Evolutionary conservation across 2,329 filamentous ascomycete species (phyloP), one percentile per base, ranked within the genome.

Genomic region (Exophiala xenobiotica): DNA sequence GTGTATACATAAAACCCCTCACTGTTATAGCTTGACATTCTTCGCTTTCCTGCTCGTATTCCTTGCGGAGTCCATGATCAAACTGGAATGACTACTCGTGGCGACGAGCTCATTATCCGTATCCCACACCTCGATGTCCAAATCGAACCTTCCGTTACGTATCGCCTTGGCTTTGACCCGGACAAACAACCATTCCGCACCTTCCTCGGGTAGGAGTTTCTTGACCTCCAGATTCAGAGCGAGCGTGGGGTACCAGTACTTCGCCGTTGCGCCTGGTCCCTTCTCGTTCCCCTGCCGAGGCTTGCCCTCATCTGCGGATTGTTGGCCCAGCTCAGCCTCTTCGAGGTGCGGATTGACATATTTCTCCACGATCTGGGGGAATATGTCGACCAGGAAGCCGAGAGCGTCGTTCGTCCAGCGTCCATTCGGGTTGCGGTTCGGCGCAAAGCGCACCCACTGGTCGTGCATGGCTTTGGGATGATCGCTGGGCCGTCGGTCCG

Each of bases 151-250:
- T 1, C 88, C 88, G 57, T 89, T 83, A 58, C 76, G 77, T 35
- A 91, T 80, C 67, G 77, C 72, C 68, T 88, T 90, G 3, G 82
- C 76, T 48, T 79, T 75, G 9, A 85, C 75, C 24, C 87, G 76
- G 33, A 83, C 74, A 61, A 85, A 85, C 46, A 95, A 65, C 83
- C 86, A 93, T 65, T 88, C 83, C 1, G 82, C 81, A 0, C 88
- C 88, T 35, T 80, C 79, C 12, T 53, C 43, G 0, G 87, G 87
- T 38, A 95, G 66, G 5, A 76, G 67, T 65, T 86, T 88, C 73
- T 92, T 93, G 31, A 90, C 73, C 56, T 95, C 88, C 18, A 95
- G 63, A 65, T 88, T 90, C 64, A 93, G 69, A 14, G 84, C 72
- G 1, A 95, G 68, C 0, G 88, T 95, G 0, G 87, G 87, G 65